Base-by-base conservation (phyloP, 208 protist species). In the Trypanosoma theileri region DNA sequence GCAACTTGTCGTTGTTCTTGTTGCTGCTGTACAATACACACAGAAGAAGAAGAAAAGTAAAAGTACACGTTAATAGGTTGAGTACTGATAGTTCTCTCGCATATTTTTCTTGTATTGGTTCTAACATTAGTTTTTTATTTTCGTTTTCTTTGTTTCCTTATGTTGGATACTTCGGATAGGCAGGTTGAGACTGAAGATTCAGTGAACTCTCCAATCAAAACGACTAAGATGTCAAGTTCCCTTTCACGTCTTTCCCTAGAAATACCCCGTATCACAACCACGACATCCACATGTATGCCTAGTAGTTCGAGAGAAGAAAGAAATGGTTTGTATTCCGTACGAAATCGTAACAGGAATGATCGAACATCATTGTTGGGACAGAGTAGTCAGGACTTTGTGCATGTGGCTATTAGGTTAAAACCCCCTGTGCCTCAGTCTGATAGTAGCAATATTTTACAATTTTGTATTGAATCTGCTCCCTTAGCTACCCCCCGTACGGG, bases 361-460 rank as follows among this genome's bases (percentile, higher is more conserved):
- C 60, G 48, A 59, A 75, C 55, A 16, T 44, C 70, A 1, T 46
- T 31, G 21, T 10, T 8, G 31, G 19, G 31, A 44, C 48, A 46
- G 13, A 45, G 0, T 58, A 35, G 3, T 21, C 61, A 75, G 46
- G 70, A 69, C n/a, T 4, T 63, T 65, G 70, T 69, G 19, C 51
- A 66, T 35, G 70, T 75, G 63, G 62, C 56, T n/a, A 41, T 75
- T 59, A 52, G 70, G 2, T 41, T 75, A 22, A 75, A 69, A 40
- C 70, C 70, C 44, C 56, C 48, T 21, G 8, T 31, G 31, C 26
- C 40, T 48, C 4, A 35, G 0, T 19, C 9, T 44, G 63, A 53
- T 12, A 57, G 53, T 17, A 55, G 28, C 12, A 48, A 28, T 51
- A 1, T 57, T 62, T 19, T 75, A n/a, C 42, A 50, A 40, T 75